Conservation (phyloP, 2,329 filamentous ascomycete species). For the Sclerotinia spermophila region DNA sequence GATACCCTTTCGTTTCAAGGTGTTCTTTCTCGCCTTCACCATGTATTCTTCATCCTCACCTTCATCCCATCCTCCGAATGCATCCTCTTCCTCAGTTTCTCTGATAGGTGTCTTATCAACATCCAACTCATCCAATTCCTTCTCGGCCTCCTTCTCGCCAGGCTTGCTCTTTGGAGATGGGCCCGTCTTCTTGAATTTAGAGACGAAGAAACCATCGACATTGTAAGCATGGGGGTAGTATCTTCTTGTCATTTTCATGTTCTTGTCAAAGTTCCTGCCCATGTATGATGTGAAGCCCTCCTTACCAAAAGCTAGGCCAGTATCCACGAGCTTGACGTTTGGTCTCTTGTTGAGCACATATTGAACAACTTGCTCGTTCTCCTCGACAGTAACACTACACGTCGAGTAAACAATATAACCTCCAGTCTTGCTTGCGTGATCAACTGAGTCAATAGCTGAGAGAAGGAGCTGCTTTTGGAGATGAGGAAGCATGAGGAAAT, state of each 20-base stretch:
- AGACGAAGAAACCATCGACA: conserved; percentile 97
- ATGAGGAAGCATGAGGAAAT: conserved; percentile 91
- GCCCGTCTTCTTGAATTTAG: conserved; percentile 91
- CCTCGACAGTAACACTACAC: conserved; percentile 89
- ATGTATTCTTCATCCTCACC: conserved; percentile 70
- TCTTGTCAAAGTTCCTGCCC: conserved; percentile 86
- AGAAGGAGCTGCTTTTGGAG: conserved; percentile 92
- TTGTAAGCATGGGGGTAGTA: conserved; percentile 93
- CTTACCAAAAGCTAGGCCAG: conserved; percentile 83
- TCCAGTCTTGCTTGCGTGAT: conserved; percentile 86
- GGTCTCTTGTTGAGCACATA: conserved; percentile 89
- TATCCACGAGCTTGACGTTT: conserved; percentile 90
- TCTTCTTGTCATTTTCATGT: conserved; percentile 75
- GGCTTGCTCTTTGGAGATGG: conserved; percentile 59
- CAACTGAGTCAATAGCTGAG: conserved; percentile 89
- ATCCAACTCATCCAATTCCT: conserved; percentile 44
- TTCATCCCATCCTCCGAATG: conserved; percentile 72
- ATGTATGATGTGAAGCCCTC: conserved; percentile 89
- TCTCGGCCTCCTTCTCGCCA: conserved; percentile 30
- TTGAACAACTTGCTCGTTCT: conserved; percentile 90
- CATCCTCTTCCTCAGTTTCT: conserved; percentile 43
- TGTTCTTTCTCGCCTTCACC: conserved; percentile 67
- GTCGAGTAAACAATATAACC: conserved; percentile 97
- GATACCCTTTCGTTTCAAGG: conserved; percentile 69
- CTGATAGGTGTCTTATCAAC: conserved; percentile 64